These are phyloP conservation scores for Oehlia diaphana DNA, from an alignment of 192 early-diverging fungal genomes.

Conservation along the genomic window DNA sequence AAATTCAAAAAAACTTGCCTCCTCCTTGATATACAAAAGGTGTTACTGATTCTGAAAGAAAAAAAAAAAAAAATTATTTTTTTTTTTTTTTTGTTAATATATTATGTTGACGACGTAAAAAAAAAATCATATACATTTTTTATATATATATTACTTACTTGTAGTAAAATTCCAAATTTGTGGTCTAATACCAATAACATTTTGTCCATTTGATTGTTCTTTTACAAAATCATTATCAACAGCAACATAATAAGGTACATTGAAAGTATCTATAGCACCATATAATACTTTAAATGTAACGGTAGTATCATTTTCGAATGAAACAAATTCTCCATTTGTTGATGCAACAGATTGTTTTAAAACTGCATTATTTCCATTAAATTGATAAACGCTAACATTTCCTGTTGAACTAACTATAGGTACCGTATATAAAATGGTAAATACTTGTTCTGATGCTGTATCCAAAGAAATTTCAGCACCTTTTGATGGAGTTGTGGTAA, in stretches of 20 bases:
- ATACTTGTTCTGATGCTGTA: not conserved
- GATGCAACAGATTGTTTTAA: not conserved
- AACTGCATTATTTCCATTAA: not conserved
- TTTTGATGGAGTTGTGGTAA: not conserved
- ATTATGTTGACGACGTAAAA: not conserved
- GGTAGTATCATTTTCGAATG: not conserved
- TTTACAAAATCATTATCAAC: not conserved
- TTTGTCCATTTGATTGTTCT: not conserved
- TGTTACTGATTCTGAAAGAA: too few species aligned
- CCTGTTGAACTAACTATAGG: not conserved
- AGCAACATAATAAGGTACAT: not conserved
- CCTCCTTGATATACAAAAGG: too few species aligned
- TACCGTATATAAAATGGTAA: not conserved
- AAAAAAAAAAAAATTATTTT: too few species aligned
- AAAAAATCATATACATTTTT: too few species aligned
- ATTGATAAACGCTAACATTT: not conserved
- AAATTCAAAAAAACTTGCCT: not conserved
- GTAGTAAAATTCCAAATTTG: not conserved
- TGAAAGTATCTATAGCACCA: not conserved
- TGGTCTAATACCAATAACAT: not conserved
- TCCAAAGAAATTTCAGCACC: not conserved
- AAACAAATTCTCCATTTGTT: not conserved
- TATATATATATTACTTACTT: not conserved
- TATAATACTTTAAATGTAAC: not conserved
- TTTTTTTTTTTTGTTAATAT: not conserved